Percentiles rank a stretch among this genome's conserved stretches.
These are phyloP conservation scores for Saccharomyces jurei DNA, from an alignment of 805 yeast genomes.

Conservation along the genomic window DNA sequence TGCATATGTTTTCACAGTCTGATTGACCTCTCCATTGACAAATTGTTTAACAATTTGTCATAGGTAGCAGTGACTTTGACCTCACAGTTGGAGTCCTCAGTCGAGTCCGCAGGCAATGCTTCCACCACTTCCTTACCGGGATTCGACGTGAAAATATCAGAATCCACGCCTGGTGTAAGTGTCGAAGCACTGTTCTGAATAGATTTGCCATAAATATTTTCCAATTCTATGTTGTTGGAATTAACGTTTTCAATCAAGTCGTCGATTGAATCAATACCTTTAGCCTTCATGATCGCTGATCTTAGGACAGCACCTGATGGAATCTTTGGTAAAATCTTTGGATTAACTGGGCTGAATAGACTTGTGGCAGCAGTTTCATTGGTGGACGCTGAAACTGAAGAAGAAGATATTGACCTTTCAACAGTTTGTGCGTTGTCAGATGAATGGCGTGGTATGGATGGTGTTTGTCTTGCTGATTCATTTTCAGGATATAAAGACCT, in stretches of 20 bases:
- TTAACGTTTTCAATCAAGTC: slow-evolving; percentile 62
- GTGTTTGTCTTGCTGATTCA: neutral
- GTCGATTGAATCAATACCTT: slow-evolving; percentile 62
- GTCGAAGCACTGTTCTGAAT: slow-evolving; percentile 13
- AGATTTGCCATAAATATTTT: slow-evolving; percentile 38
- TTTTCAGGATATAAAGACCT: slow-evolving; percentile 31
- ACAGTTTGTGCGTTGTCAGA: neutral
- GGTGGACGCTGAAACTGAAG: neutral
- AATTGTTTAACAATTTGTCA: slow-evolving; percentile 61
- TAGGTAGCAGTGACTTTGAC: slow-evolving; percentile 43
- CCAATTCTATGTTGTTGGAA: slow-evolving; percentile 43
- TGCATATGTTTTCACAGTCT: neutral
- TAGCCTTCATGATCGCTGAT: slow-evolving; percentile 57
- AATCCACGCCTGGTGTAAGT: neutral
- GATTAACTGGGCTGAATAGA: neutral
- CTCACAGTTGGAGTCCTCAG: neutral
- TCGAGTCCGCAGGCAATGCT: neutral
- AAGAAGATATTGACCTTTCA: neutral
- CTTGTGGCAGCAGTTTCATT: neutral
- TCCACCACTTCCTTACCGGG: neutral
- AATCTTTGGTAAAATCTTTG: slow-evolving; percentile 28
- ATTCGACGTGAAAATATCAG: neutral
- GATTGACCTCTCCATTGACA: slow-evolving; percentile 32
- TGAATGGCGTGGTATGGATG: neutral
- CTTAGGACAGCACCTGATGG: slow-evolving; percentile 42